Percentiles rank a stretch among this genome's conserved stretches.
phyloP scores from a whole-genome alignment of 768 basidiomycete genomes.

The Phylloporus sp. region DNA sequence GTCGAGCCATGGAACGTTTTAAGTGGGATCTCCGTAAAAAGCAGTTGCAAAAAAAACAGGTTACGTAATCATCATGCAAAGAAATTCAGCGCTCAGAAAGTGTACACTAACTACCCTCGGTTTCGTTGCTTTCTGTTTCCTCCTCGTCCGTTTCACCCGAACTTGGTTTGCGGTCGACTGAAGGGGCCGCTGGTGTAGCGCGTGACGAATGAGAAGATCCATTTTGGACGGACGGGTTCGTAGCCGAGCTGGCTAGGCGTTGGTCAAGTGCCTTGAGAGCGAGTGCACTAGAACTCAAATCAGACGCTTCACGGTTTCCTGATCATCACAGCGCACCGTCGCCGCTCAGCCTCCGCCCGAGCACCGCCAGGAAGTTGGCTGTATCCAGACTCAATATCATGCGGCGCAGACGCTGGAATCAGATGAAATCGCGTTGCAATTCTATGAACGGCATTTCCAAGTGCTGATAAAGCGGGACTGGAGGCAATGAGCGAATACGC shows the following conservation, averaged over 20 bases:
- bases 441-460: conserved; percentile 65
- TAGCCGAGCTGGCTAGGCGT: conserved; percentile 64
- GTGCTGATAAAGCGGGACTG: conserved; percentile 67
- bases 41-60: background rate
- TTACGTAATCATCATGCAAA: conserved; percentile 23
- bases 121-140: conserved; percentile 16
- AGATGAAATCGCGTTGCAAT: conserved; percentile 68
- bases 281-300: conserved; percentile 63
- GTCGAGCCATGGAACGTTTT: conserved; percentile 35
- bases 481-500: conserved; percentile 1
- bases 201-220: conserved; percentile 28
- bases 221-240: conserved; percentile 29
- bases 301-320: conserved; percentile 1
- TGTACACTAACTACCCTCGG: conserved; percentile 22
- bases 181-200: conserved; percentile 29
- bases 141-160: conserved; percentile 18
- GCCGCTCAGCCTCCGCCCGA: conserved; percentile 92
- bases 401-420: conserved; percentile 55
- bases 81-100: conserved; percentile 6
- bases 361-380: conserved; percentile 79
- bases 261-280: conserved; percentile 97
- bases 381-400: conserved; percentile 75
- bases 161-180: conserved; percentile 29
- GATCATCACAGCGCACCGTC: conserved; percentile 56
- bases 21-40: background rate